phyloP scores from a whole-genome alignment of 129 eudicot genomes.

The Flaveria sonorensis region DNA sequence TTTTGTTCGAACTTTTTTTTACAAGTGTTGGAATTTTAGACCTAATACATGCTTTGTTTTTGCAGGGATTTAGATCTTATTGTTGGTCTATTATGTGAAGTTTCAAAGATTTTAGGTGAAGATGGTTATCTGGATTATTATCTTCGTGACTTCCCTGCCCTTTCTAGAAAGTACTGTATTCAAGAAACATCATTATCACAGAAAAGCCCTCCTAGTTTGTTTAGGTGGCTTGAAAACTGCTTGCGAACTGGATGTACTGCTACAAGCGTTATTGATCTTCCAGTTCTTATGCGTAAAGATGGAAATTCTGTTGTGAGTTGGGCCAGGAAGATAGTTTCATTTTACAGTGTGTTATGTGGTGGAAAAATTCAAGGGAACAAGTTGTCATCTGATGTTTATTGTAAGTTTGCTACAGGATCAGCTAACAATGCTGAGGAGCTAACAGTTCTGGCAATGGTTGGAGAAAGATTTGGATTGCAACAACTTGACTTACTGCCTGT shows the following conservation, averaged over 20 bases:
- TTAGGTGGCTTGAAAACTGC: slow-evolving; percentile 93
- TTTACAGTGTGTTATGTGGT: slow-evolving; percentile 89
- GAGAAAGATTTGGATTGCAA: slow-evolving; percentile 89
- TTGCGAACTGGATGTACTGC: slow-evolving; percentile 61
- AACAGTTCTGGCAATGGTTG: slow-evolving; percentile 91
- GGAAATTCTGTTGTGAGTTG: slow-evolving; percentile 75
- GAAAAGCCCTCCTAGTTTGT: slow-evolving; percentile 76
- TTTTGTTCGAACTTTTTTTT: not conserved
- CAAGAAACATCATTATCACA: slow-evolving; percentile 36
- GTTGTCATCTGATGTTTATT: slow-evolving; percentile 73
- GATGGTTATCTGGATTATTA: slow-evolving; percentile 79
- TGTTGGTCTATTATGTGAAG: slow-evolving; percentile 58
- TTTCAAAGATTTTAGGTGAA: slow-evolving; percentile 67
- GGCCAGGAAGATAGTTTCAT: slow-evolving; percentile 90
- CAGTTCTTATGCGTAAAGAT: slow-evolving; percentile 59
- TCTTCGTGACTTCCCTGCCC: slow-evolving; percentile 84
- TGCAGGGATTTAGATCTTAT: slow-evolving; percentile 82
- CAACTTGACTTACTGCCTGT: slow-evolving; percentile 92
- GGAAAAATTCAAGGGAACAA: slow-evolving; percentile 54
- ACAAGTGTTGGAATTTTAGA: slow-evolving; percentile 9
- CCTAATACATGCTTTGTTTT: slow-evolving; percentile 23
- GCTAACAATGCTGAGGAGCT: slow-evolving; percentile 67
- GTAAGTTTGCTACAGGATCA: slow-evolving; percentile 76
- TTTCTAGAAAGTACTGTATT: slow-evolving; percentile 41
- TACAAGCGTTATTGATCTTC: slow-evolving; percentile 65